Percentiles rank a stretch among this genome's conserved stretches.
Evolutionary conservation across 257 asterid species (phyloP).

Genomic region (Parsonsia alboflavescens): DNA sequence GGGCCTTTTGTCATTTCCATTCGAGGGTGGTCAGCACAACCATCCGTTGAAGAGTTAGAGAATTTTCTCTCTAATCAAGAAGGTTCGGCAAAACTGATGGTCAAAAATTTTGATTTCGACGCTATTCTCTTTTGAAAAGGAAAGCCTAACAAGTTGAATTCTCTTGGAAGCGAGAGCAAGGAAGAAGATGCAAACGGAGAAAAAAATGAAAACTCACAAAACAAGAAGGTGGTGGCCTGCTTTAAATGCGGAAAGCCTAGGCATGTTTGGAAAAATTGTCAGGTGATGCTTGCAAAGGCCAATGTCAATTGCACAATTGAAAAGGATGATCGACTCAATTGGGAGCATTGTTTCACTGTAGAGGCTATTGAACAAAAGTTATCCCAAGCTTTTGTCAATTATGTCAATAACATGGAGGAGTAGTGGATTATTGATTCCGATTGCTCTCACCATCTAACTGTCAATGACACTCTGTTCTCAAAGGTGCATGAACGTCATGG

Average conservation of each 20-base stretch:
- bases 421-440: neutral
- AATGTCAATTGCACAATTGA: neutral
- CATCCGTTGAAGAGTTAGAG: constrained; percentile 1
- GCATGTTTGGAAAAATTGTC: neutral
- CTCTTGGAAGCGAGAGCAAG: too few relatives aligned
- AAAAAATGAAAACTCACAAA: too few relatives aligned
- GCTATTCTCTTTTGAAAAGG: too few relatives aligned
- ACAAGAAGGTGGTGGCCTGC: too few relatives aligned
- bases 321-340: neutral
- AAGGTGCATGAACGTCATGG: too few relatives aligned
- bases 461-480: too few relatives aligned
- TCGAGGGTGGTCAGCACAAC: neutral
- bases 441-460: too few relatives aligned
- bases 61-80: constrained; percentile 16
- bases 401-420: neutral
- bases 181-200: too few relatives aligned
- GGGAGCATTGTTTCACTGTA: constrained; percentile 12
- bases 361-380: neutral
- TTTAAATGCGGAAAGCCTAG: neutral
- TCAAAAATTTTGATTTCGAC: neutral
- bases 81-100: constrained; percentile 14
- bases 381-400: neutral
- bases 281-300: neutral
- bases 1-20: too few relatives aligned
- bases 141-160: too few relatives aligned